Evolutionary conservation across 371 early-diverging fungal genomes (phyloP), one percentile per base, ranked within the genome.

Genomic region (Mucor plumbeus): DNA sequence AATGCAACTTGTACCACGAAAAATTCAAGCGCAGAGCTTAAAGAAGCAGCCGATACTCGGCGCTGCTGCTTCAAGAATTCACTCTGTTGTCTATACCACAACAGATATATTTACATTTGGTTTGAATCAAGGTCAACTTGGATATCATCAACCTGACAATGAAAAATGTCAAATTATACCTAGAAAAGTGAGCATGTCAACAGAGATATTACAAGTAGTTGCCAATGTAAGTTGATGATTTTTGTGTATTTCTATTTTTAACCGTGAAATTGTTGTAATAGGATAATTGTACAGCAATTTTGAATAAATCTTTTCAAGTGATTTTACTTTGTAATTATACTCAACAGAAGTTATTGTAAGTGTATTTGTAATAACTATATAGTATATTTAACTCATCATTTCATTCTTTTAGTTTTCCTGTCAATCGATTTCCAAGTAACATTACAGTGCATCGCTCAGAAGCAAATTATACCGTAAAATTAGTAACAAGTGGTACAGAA

Each of bases 61-160:
- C 7, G 89, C 80, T 7, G 91, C 92, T 26, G 92, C 92, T 1
- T 89, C 92, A 0, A 82, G 81, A 55, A 81, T 87, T 61, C 94
- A 94, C 67, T 83, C 93, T 0, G 91, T 81, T 13, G 88, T 88
- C 0, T 84, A 87, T 63, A 86, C 90, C 4, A 56, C 71, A 7
- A 73, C 71, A 0, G 83, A 88, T 19, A 54, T 94, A 0, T 92
- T 83, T 63, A 91, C 92, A 0, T 94, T 91, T 84, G 94, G 94
- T 0, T 70, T 80, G 39, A 91, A 91, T 67, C 80, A 84, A 59
- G 94, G 94, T 0, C 94, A 94, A 65, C 74, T 94, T n/a, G 81
- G 84, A 0, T 88, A 88, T 59, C 77, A 83, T 63, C 77, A 79
- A n/a, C 75, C 80, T 19, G 84, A 79, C 5, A 76, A 78, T 43